Percentiles rank a stretch among this genome's conserved stretches.
Conservation (phyloP, 768 basidiomycete genomes). For the Astraeus odoratus region DNA sequence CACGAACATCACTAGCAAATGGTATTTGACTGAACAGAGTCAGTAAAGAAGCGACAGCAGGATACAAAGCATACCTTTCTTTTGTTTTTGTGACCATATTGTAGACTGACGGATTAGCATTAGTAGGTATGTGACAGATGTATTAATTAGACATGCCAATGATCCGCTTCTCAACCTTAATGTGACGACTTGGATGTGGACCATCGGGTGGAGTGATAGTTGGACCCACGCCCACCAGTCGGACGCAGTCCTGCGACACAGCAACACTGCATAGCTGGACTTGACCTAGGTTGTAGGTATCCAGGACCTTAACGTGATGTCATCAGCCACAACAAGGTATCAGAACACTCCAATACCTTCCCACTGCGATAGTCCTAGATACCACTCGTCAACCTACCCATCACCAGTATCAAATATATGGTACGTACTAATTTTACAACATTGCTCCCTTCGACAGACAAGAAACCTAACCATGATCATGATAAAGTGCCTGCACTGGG, state of each 20-base stretch:
- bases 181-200: slow-evolving; percentile 40
- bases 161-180: slow-evolving; percentile 47
- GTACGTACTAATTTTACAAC: slow-evolving; percentile 37
- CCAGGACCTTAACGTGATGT: slow-evolving; percentile 26
- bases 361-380: slow-evolving; percentile 40
- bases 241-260: slow-evolving; percentile 38
- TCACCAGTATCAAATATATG: slow-evolving; percentile 4
- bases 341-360: slow-evolving; percentile 22
- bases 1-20: slow-evolving; percentile 48
- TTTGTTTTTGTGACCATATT: slow-evolving; percentile 37
- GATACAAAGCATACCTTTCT: slow-evolving; percentile 34
- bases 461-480: slow-evolving; percentile 32
- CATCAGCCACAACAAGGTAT: background rate
- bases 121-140: slow-evolving; percentile 1
- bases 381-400: slow-evolving; percentile 9
- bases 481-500: slow-evolving; percentile 9
- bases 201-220: slow-evolving; percentile 36
- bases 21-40: slow-evolving; percentile 44
- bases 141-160: slow-evolving; percentile 31
- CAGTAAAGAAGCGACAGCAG: slow-evolving; percentile 8
- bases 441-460: slow-evolving; percentile 44
- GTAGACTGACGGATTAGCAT: slow-evolving; percentile 32
- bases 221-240: slow-evolving; percentile 45
- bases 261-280: slow-evolving; percentile 44
- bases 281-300: slow-evolving; percentile 36